phyloP scores from a whole-genome alignment of 2,329 filamentous ascomycete genomes.

The Aureobasidium sp. region DNA sequence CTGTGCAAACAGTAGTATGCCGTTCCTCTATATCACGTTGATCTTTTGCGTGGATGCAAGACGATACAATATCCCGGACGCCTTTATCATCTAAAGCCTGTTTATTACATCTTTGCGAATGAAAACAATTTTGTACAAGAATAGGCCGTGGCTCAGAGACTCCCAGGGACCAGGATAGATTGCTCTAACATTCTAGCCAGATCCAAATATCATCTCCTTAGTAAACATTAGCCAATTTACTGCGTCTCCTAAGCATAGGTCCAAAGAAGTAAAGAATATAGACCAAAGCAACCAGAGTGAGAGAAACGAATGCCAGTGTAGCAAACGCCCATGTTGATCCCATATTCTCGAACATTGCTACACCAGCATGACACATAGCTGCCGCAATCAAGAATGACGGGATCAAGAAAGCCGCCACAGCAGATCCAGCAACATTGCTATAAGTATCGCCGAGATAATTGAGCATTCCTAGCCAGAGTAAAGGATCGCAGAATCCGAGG shows the following conservation, averaged over 20 bases:
- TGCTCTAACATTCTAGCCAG: too few species aligned
- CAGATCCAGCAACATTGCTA: constrained; percentile 18
- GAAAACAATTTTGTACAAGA: too few species aligned
- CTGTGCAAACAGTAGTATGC: too few species aligned
- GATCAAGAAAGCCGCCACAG: constrained; percentile 20
- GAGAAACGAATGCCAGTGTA: constrained; percentile 15
- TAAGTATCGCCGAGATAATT: constrained; percentile 19
- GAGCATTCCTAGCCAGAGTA: constrained; percentile 20
- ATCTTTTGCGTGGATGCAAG: too few species aligned
- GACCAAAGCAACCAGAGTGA: constrained; percentile 14
- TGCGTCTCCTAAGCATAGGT: constrained; percentile 8
- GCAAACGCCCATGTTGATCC: constrained; percentile 19
- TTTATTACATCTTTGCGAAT: background rate
- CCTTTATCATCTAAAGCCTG: too few species aligned
- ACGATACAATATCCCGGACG: too few species aligned
- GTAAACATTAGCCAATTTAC: constrained; percentile 18
- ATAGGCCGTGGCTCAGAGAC: too few species aligned
- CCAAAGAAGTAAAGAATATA: constrained; percentile 21
- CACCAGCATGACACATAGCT: constrained; percentile 21
- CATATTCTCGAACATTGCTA: constrained; percentile 22
- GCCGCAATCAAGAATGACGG: constrained; percentile 18
- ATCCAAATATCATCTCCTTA: background rate
- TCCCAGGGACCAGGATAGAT: too few species aligned
- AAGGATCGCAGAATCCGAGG: constrained; percentile 21
- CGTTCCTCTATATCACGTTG: too few species aligned